phyloP scores from a whole-genome alignment of 192 early-diverging fungal species.

The Rhizophagus clarus region DNA sequence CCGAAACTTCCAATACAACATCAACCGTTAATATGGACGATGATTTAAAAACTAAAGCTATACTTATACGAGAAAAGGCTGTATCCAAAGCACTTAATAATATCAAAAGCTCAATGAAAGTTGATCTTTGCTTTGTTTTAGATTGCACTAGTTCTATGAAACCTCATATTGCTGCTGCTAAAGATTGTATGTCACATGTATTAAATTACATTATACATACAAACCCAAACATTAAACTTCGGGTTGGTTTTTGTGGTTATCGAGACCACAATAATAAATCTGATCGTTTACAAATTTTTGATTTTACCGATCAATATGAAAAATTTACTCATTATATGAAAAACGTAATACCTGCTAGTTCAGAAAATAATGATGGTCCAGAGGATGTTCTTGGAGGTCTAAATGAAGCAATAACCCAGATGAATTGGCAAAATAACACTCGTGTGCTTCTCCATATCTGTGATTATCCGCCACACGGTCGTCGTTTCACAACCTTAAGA shows the following conservation, averaged over 20 bases:
- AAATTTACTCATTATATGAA: not conserved
- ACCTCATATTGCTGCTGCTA: slow-evolving; percentile 9
- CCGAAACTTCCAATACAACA: no score
- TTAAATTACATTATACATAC: not conserved
- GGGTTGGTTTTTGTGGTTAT: slow-evolving; percentile 31
- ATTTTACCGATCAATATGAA: not conserved
- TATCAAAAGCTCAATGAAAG: not conserved
- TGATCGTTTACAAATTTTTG: not conserved
- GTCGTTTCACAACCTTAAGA: not conserved
- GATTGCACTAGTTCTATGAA: slow-evolving; percentile 18
- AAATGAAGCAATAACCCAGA: slow-evolving; percentile 17
- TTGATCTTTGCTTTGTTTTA: slow-evolving; percentile 8
- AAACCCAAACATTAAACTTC: slow-evolving; percentile 20
- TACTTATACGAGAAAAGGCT: not conserved
- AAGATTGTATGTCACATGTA: slow-evolving; percentile 20
- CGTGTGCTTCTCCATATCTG: slow-evolving; percentile 22
- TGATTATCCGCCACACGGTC: slow-evolving; percentile 30
- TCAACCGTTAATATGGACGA: no score
- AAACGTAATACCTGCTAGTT: not conserved
- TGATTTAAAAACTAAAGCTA: not conserved
- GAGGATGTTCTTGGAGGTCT: slow-evolving; percentile 27
- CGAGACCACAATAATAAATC: not conserved
- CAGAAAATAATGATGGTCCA: not conserved
- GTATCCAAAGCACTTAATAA: not conserved
- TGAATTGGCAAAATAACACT: slow-evolving; percentile 19